Evolutionary conservation across 2,329 filamentous ascomycete species (phyloP).

Genomic region (Zymoseptoria brevis): DNA sequence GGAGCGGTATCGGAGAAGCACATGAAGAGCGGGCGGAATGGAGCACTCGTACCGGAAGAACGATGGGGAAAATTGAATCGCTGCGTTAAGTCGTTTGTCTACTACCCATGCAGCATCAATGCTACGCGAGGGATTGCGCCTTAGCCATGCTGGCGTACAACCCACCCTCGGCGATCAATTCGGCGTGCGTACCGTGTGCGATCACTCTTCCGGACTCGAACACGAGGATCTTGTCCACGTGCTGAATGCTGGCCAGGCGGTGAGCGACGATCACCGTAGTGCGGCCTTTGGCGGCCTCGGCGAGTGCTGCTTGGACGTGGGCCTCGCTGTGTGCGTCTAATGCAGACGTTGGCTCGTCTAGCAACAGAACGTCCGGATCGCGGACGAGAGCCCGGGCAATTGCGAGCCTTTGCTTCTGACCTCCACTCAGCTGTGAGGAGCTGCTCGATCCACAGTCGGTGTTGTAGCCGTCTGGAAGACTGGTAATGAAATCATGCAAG

Average conservation of each 20-base stretch:
- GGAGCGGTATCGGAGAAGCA: not conserved
- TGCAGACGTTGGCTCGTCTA: slow-evolving; percentile 42
- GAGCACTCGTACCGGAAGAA: not conserved
- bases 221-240: slow-evolving; percentile 73
- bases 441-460: slow-evolving; percentile 39
- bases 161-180: slow-evolving; percentile 44
- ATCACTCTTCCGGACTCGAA: slow-evolving; percentile 58
- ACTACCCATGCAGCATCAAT: not conserved
- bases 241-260: slow-evolving; percentile 66
- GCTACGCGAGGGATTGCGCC: slow-evolving; percentile 27
- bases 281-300: slow-evolving; percentile 34
- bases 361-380: slow-evolving; percentile 39
- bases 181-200: slow-evolving; percentile 54
- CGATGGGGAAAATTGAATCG: not conserved
- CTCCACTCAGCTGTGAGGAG: slow-evolving; percentile 35
- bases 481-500: slow-evolving; percentile 41
- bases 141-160: slow-evolving; percentile 36
- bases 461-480: slow-evolving; percentile 40
- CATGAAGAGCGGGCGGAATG: not conserved
- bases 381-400: slow-evolving; percentile 41
- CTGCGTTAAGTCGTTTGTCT: not conserved
- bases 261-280: slow-evolving; percentile 73
- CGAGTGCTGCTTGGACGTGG: slow-evolving; percentile 36
- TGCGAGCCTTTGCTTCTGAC: slow-evolving; percentile 40
- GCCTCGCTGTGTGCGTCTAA: slow-evolving; percentile 40